Percentiles rank a stretch among this genome's conserved stretches.
phyloP scores from a whole-genome alignment of 2,329 filamentous ascomycete species.

The Arthrobotrys pseudoclavata region DNA sequence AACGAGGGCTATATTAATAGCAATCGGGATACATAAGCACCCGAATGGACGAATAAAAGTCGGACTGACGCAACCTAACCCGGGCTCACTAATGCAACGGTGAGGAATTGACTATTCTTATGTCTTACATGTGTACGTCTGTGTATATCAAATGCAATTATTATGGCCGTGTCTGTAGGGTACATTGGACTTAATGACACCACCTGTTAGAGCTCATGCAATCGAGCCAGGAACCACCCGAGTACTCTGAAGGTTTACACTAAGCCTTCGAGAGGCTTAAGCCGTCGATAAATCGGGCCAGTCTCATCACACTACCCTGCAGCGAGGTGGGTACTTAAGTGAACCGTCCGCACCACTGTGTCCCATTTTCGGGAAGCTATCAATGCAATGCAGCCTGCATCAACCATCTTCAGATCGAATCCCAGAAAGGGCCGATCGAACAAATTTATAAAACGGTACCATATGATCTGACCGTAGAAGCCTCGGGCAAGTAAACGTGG shows the following conservation, averaged over 20 bases:
- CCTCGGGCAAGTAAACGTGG: slow-evolving; percentile 6
- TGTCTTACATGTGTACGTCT: slow-evolving; percentile 18
- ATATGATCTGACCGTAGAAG: background rate
- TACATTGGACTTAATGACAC: slow-evolving; percentile 29
- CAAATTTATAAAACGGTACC: slow-evolving; percentile 13
- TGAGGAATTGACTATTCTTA: background rate
- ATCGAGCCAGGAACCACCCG: slow-evolving; percentile 35
- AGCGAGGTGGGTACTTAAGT: slow-evolving; percentile 7
- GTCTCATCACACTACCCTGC: slow-evolving; percentile 41
- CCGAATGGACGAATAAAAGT: slow-evolving; percentile 1
- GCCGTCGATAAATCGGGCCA: slow-evolving; percentile 33
- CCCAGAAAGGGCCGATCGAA: slow-evolving; percentile 12
- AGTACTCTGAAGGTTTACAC: slow-evolving; percentile 28
- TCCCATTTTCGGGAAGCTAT: slow-evolving; percentile 56
- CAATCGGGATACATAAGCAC: background rate
- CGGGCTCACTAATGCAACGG: slow-evolving; percentile 1
- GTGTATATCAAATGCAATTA: slow-evolving; percentile 4
- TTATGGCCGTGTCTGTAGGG: slow-evolving; percentile 30
- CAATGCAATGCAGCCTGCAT: slow-evolving; percentile 26
- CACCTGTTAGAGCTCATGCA: slow-evolving; percentile 30
- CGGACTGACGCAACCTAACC: slow-evolving; percentile 8
- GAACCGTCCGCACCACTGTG: slow-evolving; percentile 38
- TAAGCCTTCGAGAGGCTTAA: slow-evolving; percentile 27
- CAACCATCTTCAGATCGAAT: slow-evolving; percentile 14
- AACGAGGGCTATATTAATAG: slow-evolving; percentile 17